These are phyloP conservation scores for Ganoderma sp. DNA, from an alignment of 1,284 basidiomycete species.

Conservation along the genomic window DNA sequence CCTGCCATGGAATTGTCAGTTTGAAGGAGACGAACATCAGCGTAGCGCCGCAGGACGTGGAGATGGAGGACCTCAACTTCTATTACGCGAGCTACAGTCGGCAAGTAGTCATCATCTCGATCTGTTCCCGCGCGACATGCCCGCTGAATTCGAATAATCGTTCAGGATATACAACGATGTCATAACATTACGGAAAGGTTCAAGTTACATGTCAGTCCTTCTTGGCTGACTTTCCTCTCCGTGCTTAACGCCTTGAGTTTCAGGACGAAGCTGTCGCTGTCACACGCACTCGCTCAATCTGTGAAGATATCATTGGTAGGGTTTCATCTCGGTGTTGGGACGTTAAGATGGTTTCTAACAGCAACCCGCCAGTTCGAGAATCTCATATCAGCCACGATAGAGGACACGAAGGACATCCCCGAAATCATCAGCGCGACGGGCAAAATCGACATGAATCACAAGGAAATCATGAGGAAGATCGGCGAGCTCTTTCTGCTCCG, in stretches of 20 bases:
- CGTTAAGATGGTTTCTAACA: conserved; percentile 5
- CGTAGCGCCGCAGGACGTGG: conserved; percentile 79
- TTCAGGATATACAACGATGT: conserved; percentile 96
- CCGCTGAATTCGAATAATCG: conserved; percentile 14
- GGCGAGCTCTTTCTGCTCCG: conserved; percentile 93
- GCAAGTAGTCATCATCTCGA: conserved; percentile 49
- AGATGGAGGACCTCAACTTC: conserved; percentile 97
- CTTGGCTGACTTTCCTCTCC: conserved; percentile 13
- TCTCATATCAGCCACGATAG: conserved; percentile 91
- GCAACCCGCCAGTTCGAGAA: conserved; percentile 77
- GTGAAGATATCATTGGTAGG: conserved; percentile 92
- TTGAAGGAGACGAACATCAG: conserved; percentile 9
- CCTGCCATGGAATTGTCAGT: conserved; percentile 3
- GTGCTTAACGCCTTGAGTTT: conserved; percentile 28
- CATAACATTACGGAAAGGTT: conserved; percentile 93
- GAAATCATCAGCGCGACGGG: conserved; percentile 93
- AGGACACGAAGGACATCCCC: conserved; percentile 96
- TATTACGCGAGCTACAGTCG: conserved; percentile 97
- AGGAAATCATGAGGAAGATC: conserved; percentile 98
- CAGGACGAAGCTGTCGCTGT: conserved; percentile 95
- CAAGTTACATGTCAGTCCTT: conserved; percentile 86
- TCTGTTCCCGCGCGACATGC: conserved; percentile 6
- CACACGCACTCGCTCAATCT: conserved; percentile 94
- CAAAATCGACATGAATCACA: conserved; percentile 88
- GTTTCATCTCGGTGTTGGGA: conserved; percentile 5